Evolutionary conservation across 495 filamentous ascomycete species (phyloP).

Genomic region (Rhypophila decipiens): DNA sequence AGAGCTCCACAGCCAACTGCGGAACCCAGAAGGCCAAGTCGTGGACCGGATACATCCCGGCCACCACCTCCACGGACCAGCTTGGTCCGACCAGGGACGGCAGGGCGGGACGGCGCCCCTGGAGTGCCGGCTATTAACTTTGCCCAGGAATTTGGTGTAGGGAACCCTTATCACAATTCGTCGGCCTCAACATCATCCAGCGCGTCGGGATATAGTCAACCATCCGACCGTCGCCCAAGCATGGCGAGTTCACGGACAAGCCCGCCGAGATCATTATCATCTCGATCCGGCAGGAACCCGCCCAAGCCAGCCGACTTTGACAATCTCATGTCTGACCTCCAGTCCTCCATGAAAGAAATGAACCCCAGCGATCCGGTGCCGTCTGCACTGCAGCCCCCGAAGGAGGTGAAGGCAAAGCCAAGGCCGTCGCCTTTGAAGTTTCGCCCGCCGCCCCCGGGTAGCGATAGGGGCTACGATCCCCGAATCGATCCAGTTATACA

Average conservation of each 20-base stretch:
- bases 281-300: constrained; percentile 29
- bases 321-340: constrained; percentile 46
- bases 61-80: constrained; percentile 44
- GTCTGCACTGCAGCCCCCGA: constrained; percentile 21
- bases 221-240: constrained; percentile 43
- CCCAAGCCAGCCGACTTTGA: constrained; percentile 38
- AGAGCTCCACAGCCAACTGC: constrained; percentile 16
- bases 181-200: constrained; percentile 65
- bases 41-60: constrained; percentile 42
- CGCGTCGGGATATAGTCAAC: constrained; percentile 52
- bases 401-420: constrained; percentile 13
- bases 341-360: constrained; percentile 40
- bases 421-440: constrained; percentile 17
- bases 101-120: constrained; percentile 8
- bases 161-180: constrained; percentile 54
- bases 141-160: constrained; percentile 44
- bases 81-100: constrained; percentile 25
- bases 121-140: constrained; percentile 40
- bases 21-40: constrained; percentile 34
- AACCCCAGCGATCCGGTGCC: constrained; percentile 10
- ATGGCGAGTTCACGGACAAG: constrained; percentile 70
- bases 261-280: constrained; percentile 42
- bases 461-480: constrained; percentile 27
- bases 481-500: constrained; percentile 28
- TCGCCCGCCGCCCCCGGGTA: constrained; percentile 23